phyloP scores from a whole-genome alignment of 1,284 basidiomycete genomes.

The Porogramme epimiltina region DNA sequence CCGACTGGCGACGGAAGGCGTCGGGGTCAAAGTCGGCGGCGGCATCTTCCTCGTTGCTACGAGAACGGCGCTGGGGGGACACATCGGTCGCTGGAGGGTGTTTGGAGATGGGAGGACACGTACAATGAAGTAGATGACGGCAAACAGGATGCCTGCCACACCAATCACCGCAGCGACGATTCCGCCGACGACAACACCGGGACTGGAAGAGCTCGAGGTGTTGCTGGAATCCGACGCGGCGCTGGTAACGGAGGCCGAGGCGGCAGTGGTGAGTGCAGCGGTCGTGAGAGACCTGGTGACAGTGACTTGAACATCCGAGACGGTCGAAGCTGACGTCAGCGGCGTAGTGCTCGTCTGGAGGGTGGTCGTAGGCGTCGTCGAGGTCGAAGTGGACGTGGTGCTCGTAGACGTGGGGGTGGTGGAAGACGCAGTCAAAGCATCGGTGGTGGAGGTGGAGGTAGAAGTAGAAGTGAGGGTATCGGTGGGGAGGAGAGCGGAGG shows the following conservation, averaged over 20 bases:
- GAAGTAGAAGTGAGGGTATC: neutral
- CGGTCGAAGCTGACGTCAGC: neutral
- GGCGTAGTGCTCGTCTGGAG: neutral
- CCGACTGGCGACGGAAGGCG: slow-evolving; percentile 61
- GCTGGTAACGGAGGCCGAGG: slow-evolving; percentile 7
- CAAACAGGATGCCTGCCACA: slow-evolving; percentile 47
- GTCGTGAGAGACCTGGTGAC: slow-evolving; percentile 1
- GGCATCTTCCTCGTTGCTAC: slow-evolving; percentile 37
- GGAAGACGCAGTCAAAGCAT: neutral
- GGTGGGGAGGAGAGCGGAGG: neutral
- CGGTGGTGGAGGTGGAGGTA: neutral
- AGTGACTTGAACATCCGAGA: slow-evolving; percentile 2
- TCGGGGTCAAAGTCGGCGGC: slow-evolving; percentile 50
- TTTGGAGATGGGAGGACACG: neutral
- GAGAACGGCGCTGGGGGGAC: slow-evolving; percentile 44
- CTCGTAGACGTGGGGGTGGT: neutral
- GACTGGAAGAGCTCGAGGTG: slow-evolving; percentile 8
- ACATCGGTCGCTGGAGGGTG: neutral
- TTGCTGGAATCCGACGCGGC: slow-evolving; percentile 1
- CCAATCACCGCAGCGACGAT: slow-evolving; percentile 52
- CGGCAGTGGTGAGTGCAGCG: neutral
- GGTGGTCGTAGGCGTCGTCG: slow-evolving; percentile 6
- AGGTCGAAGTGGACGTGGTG: neutral
- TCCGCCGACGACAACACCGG: slow-evolving; percentile 49
- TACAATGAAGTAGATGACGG: slow-evolving; percentile 58